Conservation (phyloP, 371 early-diverging fungal species). For the Dichotomocladium elegans region DNA sequence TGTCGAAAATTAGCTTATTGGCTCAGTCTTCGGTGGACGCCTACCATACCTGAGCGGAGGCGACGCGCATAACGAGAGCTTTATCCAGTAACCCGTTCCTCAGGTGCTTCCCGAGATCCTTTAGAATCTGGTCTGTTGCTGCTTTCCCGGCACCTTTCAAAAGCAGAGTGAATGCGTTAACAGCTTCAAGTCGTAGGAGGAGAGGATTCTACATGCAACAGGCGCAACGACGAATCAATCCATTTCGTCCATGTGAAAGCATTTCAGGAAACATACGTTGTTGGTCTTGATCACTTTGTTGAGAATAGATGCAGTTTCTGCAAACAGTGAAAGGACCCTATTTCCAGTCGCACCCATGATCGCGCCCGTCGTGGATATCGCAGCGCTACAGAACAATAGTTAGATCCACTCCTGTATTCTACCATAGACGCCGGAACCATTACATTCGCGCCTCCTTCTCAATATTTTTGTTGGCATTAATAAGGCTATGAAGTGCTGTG, state of each 20-base stretch:
- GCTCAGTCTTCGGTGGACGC: too few relatives aligned
- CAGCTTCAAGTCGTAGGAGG: conserved; percentile 66
- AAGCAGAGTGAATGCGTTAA: conserved; percentile 61
- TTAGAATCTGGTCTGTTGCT: conserved; percentile 63
- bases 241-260: not conserved
- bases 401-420: not conserved
- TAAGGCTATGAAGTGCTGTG: conserved; percentile 62
- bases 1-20: conserved; percentile 3
- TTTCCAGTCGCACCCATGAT: conserved; percentile 65
- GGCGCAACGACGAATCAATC: too few relatives aligned
- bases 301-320: conserved; percentile 68
- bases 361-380: conserved; percentile 72
- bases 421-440: not conserved
- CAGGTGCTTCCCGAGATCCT: conserved; percentile 73
- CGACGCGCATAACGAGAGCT: conserved; percentile 66
- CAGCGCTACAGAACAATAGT: conserved; percentile 56
- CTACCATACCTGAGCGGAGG: conserved; percentile 76
- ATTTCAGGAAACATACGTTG: conserved; percentile 64
- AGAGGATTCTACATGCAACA: conserved; percentile 46
- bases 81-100: conserved; percentile 71
- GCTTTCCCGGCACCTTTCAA: conserved; percentile 81
- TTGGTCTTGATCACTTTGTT: conserved; percentile 63
- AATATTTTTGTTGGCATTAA: conserved; percentile 64
- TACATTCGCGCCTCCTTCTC: conserved; percentile 61
- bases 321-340: conserved; percentile 72